Base-by-base conservation (phyloP, 1,139 yeast genomes). In the Suhomyces chickasaworum region DNA sequence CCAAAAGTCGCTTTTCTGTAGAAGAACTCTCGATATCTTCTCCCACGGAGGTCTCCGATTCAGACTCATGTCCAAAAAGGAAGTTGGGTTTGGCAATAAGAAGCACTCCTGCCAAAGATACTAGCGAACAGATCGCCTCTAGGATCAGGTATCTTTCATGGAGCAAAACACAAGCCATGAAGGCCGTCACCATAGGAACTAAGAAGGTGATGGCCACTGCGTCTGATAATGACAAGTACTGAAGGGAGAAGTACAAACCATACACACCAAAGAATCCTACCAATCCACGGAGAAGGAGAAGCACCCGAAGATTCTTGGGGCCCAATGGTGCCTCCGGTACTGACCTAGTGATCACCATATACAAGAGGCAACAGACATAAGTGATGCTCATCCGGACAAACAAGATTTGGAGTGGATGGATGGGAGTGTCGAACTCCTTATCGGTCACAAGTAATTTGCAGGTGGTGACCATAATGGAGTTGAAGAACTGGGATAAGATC, bases 1-100 rank as follows among this genome's bases (percentile, higher is more conserved):
- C 96, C 27, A 74, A 44, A n/a, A 75, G 57, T 33, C 80, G 56
- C 43, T 72, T 67, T 50, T 66, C 70, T 3, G 76, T 68, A 4
- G 71, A 65, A 12, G 73, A 62, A 13, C 75, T 67, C 50, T 75
- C 80, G 20, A 71, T 59, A 1, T 65, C 49, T 37, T 71, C 77
- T 46, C 64, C 63, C 7, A 57, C 57, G 7, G 53, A 53, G 8
- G 65, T 56, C 41, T 68, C 75, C 9, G 61, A 48, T 15, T 66
- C 68, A 9, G 69, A 63, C 29, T 54, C 61, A n/a, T 53, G 45
- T 1, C 88, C 87, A 59, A 87, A 82, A 29, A 89, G 55, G 53
- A 86, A 86, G n/a, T 79, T 68, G 0, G 97, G 97, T 58, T 89
- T 81, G 1, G 96, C 93, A 54, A 90, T 87, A 21, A 89, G 66